Conservation (phyloP, 306 rosid genomes). For the Notholithocarpus densiflorus region DNA sequence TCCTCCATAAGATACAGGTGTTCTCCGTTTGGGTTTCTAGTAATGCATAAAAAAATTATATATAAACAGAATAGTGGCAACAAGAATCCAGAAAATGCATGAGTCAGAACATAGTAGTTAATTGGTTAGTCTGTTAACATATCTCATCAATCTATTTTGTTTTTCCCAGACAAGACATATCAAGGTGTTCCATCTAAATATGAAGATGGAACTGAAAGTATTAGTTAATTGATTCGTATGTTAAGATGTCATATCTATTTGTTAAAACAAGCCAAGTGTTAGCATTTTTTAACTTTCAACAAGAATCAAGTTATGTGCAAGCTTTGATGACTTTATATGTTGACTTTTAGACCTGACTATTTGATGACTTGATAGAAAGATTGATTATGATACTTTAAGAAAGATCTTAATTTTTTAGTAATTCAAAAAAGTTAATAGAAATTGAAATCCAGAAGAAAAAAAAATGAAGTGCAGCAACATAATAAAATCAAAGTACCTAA, state of each 20-base stretch:
- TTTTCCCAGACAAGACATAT: neutral
- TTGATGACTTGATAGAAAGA: neutral
- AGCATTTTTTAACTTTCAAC: neutral
- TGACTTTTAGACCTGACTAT: neutral
- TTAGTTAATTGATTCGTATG: neutral
- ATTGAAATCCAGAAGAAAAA: too few species aligned
- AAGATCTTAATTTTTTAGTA: too few species aligned
- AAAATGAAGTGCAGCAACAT: neutral
- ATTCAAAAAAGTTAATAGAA: too few species aligned
- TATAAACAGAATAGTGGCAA: constrained; percentile 23
- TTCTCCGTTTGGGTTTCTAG: constrained; percentile 89
- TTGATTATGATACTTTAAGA: neutral
- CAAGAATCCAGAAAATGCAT: constrained; percentile 10
- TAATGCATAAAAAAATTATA: constrained; percentile 26
- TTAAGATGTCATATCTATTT: neutral
- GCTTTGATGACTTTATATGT: neutral
- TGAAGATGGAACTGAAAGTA: constrained; percentile 1
- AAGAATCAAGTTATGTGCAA: neutral
- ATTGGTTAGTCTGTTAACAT: too few species aligned
- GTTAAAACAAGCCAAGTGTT: neutral
- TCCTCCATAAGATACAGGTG: constrained; percentile 71
- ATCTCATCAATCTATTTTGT: neutral
- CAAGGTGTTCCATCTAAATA: constrained; percentile 5
- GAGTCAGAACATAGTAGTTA: neutral
- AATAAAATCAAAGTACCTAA: neutral